Base-by-base conservation (phyloP, 208 protist genomes). In the Trypanosomatidae sp. region DNA sequence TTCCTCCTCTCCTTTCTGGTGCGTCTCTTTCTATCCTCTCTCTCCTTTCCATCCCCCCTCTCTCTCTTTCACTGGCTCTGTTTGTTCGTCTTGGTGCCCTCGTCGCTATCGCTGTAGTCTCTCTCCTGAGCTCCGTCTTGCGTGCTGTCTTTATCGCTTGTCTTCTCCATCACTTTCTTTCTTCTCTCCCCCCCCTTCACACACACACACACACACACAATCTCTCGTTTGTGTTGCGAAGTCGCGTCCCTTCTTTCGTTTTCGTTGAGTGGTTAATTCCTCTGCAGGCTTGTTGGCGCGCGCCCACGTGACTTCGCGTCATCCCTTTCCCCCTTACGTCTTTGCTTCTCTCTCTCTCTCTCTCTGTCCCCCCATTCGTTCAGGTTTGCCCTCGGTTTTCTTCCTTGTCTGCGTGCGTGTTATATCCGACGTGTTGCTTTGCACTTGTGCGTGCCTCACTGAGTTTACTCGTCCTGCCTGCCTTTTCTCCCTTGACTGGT, bases 341-440 rank as follows among this genome's bases (percentile, higher is more conserved):
- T 58, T 3, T 59, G 4, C 1, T 55, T 22, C 28, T n/a, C 9
- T 68, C 28, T 76, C 10, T 43, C 22, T 39, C 22, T 0, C 36
- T 39, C 36, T 39, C 36, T 39, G 36, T 39, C 36, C 36, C 36
- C 36, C 36, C 36, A 39, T 39, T 73, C 36, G 25, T 6, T 65
- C 22, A 8, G 3, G 73, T 22, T 28, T 50, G 5, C 7, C 22
- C 33, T 73, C 19, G 15, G 10, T 33, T 22, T 66, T 30, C 46
- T 50, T 73, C 43, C 19, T 25, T 65, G 68, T 64, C 17, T 66
- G 69, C 53, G 69, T 41, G 59, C 25, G 59, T 12, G 50, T n/a
- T 9, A 2, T n/a, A 28, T 55, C 4, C 10, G 19, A 28, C 22
- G 22, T 25, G 22, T n/a, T 1, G 22, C 15, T 25, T 39, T 47